Percentiles rank a stretch among this genome's conserved stretches.
These are phyloP conservation scores for Sporisorium graminicola DNA, from an alignment of 1,284 basidiomycete genomes.

Conservation along the genomic window DNA sequence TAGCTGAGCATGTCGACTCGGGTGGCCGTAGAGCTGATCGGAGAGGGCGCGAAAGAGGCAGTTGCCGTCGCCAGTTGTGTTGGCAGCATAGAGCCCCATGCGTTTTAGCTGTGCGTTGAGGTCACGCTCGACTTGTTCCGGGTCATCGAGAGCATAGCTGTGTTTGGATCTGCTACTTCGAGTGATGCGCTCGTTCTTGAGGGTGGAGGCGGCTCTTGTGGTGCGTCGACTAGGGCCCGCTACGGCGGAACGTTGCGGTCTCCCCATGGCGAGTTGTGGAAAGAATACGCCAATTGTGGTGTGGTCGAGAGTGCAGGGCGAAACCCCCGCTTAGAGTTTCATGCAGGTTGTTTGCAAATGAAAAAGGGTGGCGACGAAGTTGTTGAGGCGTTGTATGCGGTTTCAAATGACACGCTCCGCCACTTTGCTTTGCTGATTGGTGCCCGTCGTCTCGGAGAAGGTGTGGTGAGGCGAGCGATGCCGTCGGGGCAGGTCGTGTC, in stretches of 20 bases:
- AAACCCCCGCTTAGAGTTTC: neutral
- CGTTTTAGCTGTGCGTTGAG: conserved; percentile 61
- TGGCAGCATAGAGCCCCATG: conserved; percentile 67
- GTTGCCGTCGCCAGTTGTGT: conserved; percentile 68
- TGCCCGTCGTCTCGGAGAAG: no score
- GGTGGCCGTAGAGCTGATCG: conserved; percentile 80
- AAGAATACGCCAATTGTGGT: neutral
- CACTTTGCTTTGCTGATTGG: neutral
- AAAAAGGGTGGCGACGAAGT: neutral
- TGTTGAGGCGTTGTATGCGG: neutral
- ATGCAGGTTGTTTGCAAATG: neutral
- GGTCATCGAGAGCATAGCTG: conserved; percentile 60
- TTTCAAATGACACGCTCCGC: neutral
- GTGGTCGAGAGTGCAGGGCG: neutral
- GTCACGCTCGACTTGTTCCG: conserved; percentile 59
- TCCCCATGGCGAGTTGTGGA: conserved; percentile 26
- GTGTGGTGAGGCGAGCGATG: no score
- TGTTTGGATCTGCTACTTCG: conserved; percentile 46
- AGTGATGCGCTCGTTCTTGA: conserved; percentile 54
- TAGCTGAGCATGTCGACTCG: conserved; percentile 78
- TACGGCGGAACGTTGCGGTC: conserved; percentile 35
- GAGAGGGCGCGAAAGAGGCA: conserved; percentile 70
- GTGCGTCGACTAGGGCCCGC: conserved; percentile 46
- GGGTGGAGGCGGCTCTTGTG: conserved; percentile 32
- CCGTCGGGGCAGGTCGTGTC: no score